Evolutionary conservation across 345 rosid species (phyloP).

Genomic region (Pistacia atlantica): DNA sequence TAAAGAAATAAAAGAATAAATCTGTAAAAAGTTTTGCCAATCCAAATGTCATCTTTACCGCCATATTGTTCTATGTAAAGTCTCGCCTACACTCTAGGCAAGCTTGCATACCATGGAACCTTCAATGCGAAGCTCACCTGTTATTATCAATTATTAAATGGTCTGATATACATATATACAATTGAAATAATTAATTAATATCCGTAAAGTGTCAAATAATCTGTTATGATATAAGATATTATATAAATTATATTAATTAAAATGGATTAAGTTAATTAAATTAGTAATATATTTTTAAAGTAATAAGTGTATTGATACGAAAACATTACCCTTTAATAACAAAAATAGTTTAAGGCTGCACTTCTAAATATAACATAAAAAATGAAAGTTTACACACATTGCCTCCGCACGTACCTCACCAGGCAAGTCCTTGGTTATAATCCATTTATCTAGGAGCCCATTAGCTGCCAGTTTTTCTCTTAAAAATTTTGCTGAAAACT

Average conservation of each 20-base stretch:
- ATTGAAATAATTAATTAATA: too few species aligned
- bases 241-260: too few species aligned
- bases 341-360: too few species aligned
- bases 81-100: constrained; percentile 89
- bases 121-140: constrained; percentile 50
- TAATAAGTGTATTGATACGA: too few species aligned
- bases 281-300: too few species aligned
- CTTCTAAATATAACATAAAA: too few species aligned
- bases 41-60: constrained; percentile 92
- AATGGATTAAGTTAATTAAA: too few species aligned
- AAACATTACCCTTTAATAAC: too few species aligned
- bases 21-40: constrained; percentile 98
- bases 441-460: constrained; percentile 85
- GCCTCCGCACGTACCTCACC: constrained; percentile 65
- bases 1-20: not conserved
- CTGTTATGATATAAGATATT: not conserved
- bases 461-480: constrained; percentile 52
- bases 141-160: too few species aligned
- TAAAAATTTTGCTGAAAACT: constrained; percentile 51
- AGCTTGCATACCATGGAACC: constrained; percentile 76
- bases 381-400: not conserved
- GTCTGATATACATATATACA: too few species aligned
- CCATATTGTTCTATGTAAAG: constrained; percentile 91
- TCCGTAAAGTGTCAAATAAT: not conserved
- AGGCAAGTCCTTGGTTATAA: constrained; percentile 86